Base-by-base conservation (phyloP, 176 grass and related monocot species). In the Carex scoparia region DNA sequence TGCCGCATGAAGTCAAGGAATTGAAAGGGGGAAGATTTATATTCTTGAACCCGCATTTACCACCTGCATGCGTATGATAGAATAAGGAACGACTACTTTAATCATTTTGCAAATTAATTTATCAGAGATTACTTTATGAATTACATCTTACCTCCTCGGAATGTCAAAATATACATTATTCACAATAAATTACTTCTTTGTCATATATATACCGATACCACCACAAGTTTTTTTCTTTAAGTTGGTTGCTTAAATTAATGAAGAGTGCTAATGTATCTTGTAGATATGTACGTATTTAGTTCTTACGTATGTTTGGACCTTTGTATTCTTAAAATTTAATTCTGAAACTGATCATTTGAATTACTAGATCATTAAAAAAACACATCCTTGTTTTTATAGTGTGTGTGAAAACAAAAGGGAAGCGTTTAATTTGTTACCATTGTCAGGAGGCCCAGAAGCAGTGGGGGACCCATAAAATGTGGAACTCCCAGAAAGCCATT, bases 41-140 rank as follows among this genome's bases (percentile, higher is more conserved):
- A n/a, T 91, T 85, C 88, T 94, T 94, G 86, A 90, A 97, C n/a
- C 94, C 94, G 53, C 94, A 97, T 1, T 88, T 91, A 4, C 94
- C 94, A 76, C 91, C 94, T 97, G 72, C 6, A 31, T 80, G 58
- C 12, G 18, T 58, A 30, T 4, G 11, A 53, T 28, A 28, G 9
- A 30, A 71, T 19, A 37, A 69, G 15, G 65, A 35, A 68, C 46
- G 13, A 37, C 4, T 57, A 37, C n/a, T n/a, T 2, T 40, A 40
- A 72, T 46, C 48, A 72, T 10, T 19, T 44, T 2, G 4, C 37
- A 46, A 72, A 46, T 72, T 72, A 72, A 46, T 72, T 72, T 44
- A 72, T 72, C 5, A 72, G 19, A 46, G 16, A 46, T 72, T 72
- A 46, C 69, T 71, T 10, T 8, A n/a, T 46, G n/a, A 46, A 72